Evolutionary conservation across 768 basidiomycete genomes (phyloP).

Genomic region (Dacryopinax primogenitus): DNA sequence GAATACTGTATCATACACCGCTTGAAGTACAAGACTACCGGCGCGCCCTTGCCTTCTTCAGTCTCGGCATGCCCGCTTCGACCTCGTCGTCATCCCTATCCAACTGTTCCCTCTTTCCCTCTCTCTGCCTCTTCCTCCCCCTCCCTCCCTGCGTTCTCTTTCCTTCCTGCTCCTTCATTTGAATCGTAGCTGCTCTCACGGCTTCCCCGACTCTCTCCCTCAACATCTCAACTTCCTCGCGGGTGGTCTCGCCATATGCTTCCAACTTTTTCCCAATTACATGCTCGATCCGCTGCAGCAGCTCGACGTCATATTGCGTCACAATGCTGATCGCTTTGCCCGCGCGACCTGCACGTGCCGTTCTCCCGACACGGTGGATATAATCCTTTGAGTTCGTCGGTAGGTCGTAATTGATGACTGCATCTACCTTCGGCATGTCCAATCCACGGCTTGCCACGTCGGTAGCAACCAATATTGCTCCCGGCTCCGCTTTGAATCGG

Average conservation of each 20-base stretch:
- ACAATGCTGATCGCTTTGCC: slow-evolving; percentile 97
- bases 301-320: slow-evolving; percentile 95
- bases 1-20: not conserved
- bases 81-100: slow-evolving; percentile 89
- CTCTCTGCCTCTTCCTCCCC: slow-evolving; percentile 38
- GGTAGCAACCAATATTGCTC: slow-evolving; percentile 84
- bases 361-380: slow-evolving; percentile 94
- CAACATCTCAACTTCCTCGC: slow-evolving; percentile 76
- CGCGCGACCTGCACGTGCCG: slow-evolving; percentile 91
- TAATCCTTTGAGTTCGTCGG: slow-evolving; percentile 98
- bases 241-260: slow-evolving; percentile 62
- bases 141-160: slow-evolving; percentile 32
- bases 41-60: slow-evolving; percentile 33
- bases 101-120: slow-evolving; percentile 50
- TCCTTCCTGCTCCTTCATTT: slow-evolving; percentile 55
- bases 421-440: slow-evolving; percentile 89
- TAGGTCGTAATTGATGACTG: slow-evolving; percentile 96
- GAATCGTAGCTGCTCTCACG: slow-evolving; percentile 50
- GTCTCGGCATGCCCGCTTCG: slow-evolving; percentile 73
- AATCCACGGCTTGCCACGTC: slow-evolving; percentile 93
- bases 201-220: slow-evolving; percentile 86
- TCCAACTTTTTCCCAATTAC: slow-evolving; percentile 89
- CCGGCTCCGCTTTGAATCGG: slow-evolving; percentile 92
- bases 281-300: slow-evolving; percentile 85
- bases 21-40: not conserved